These are phyloP conservation scores for Alternaria brassicae DNA, from an alignment of 2,329 filamentous ascomycete species.

Conservation along the genomic window DNA sequence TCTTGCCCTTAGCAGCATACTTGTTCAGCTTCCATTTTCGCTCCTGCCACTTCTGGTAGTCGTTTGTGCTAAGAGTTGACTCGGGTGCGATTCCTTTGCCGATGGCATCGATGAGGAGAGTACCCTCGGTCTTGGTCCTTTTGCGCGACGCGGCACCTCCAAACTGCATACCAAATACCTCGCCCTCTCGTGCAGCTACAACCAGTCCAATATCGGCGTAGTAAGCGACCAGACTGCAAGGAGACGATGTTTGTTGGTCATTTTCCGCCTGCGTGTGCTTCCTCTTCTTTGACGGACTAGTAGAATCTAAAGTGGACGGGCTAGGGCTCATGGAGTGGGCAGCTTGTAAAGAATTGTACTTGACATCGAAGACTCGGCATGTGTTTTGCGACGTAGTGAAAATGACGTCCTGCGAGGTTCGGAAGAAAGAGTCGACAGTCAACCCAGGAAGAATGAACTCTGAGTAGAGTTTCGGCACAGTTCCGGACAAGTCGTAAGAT, in stretches of 20 bases:
- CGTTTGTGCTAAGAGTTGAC: constrained; percentile 1
- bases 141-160: constrained; percentile 44
- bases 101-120: constrained; percentile 75
- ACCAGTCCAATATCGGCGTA: constrained; percentile 71
- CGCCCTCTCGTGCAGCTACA: constrained; percentile 68
- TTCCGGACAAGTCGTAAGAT: constrained; percentile 69
- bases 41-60: constrained; percentile 39
- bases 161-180: constrained; percentile 71
- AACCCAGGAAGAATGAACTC: constrained; percentile 59
- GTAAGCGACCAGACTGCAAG: constrained; percentile 53
- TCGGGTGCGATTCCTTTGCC: constrained; percentile 63
- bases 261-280: constrained; percentile 35
- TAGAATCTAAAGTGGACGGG: constrained; percentile 33
- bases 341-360: constrained; percentile 64
- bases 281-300: constrained; percentile 45
- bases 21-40: constrained; percentile 47
- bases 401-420: constrained; percentile 71
- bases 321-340: constrained; percentile 45
- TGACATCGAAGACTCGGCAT: constrained; percentile 68
- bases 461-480: constrained; percentile 66
- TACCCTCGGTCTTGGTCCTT: constrained; percentile 51
- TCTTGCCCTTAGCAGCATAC: constrained; percentile 45
- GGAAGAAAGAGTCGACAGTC: constrained; percentile 67
- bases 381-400: constrained; percentile 65
- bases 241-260: constrained; percentile 56